Percentiles rank a stretch among this genome's conserved stretches.
These are phyloP conservation scores for Microthlaspi erraticum DNA, from an alignment of 345 rosid genomes.

Conservation along the genomic window DNA sequence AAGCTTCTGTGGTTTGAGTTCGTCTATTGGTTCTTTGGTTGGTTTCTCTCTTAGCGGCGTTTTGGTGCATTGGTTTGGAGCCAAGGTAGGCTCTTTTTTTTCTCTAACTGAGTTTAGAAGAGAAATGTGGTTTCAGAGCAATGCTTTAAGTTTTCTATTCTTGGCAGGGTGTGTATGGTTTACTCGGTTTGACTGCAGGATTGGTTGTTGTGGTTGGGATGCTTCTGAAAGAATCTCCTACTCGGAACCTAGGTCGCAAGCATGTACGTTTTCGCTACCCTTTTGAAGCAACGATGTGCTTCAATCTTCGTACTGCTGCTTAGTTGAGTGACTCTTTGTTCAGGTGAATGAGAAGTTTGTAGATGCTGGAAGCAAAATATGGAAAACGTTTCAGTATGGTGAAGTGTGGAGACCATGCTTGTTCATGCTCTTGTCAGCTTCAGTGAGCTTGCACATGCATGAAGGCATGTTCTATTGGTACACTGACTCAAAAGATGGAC, in stretches of 20 bases:
- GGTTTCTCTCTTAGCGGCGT: conserved; percentile 74
- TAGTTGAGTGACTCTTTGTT: conserved; percentile 32
- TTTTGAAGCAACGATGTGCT: not conserved
- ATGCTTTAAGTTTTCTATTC: conserved; percentile 25
- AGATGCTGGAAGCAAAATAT: conserved; percentile 65
- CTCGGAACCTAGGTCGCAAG: conserved; percentile 47
- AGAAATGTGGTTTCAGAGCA: conserved; percentile 2
- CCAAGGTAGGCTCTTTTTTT: conserved; percentile 52
- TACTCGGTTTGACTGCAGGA: conserved; percentile 62
- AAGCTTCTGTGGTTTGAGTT: conserved; percentile 71
- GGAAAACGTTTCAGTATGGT: conserved; percentile 61
- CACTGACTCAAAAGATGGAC: conserved; percentile 83
- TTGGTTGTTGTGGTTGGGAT: conserved; percentile 58
- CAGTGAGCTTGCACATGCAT: conserved; percentile 67
- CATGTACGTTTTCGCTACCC: conserved; percentile 44
- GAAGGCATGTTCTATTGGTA: conserved; percentile 92
- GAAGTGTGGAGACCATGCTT: conserved; percentile 81
- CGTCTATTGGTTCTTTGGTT: conserved; percentile 65
- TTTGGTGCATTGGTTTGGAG: conserved; percentile 61
- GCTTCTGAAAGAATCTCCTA: conserved; percentile 52
- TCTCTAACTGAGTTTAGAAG: not conserved
- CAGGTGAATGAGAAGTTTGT: conserved; percentile 65
- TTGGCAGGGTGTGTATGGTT: conserved; percentile 70
- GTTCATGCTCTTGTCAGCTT: conserved; percentile 66
- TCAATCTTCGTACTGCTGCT: not conserved